Evolutionary conservation across 176 grass and related monocot species (phyloP).

Genomic region (Melocanna baccifera): DNA sequence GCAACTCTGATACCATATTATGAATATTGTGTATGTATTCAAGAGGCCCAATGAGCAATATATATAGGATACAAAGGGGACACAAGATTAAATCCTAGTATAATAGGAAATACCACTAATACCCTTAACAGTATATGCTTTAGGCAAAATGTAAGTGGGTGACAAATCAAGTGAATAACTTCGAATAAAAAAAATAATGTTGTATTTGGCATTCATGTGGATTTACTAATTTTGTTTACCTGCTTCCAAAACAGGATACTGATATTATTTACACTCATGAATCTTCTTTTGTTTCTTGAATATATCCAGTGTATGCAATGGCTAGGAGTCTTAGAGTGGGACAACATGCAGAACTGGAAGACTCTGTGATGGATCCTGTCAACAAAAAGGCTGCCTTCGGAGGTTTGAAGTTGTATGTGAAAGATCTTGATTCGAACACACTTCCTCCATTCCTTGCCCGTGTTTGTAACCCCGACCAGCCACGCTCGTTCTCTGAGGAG

Average conservation of each 20-base stretch:
- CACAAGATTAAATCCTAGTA: too few species aligned
- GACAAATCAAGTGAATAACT: not conserved
- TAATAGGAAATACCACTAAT: too few species aligned
- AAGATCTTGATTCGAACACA: conserved; percentile 49
- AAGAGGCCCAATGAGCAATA: too few species aligned
- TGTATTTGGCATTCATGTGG: not conserved
- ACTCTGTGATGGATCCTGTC: not conserved
- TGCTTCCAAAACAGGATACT: not conserved
- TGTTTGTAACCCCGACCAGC: conserved; percentile 40
- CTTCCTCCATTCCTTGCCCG: conserved; percentile 56
- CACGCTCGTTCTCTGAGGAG: conserved; percentile 21
- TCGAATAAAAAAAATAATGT: not conserved
- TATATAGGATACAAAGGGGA: too few species aligned
- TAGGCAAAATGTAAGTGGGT: not conserved
- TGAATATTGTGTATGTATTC: too few species aligned
- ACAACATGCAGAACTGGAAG: conserved; percentile 21
- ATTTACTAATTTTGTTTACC: not conserved
- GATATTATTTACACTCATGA: not conserved
- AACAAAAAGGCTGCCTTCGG: conserved; percentile 22
- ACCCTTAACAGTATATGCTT: too few species aligned
- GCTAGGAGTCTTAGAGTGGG: conserved; percentile 10
- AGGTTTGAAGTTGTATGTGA: conserved; percentile 43
- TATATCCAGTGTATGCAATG: conserved; percentile 47
- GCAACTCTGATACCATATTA: too few species aligned
- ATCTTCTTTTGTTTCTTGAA: conserved; percentile 13